These are phyloP conservation scores for Penicillium sp. DNA, from an alignment of 2,329 filamentous ascomycete genomes.

Conservation along the genomic window DNA sequence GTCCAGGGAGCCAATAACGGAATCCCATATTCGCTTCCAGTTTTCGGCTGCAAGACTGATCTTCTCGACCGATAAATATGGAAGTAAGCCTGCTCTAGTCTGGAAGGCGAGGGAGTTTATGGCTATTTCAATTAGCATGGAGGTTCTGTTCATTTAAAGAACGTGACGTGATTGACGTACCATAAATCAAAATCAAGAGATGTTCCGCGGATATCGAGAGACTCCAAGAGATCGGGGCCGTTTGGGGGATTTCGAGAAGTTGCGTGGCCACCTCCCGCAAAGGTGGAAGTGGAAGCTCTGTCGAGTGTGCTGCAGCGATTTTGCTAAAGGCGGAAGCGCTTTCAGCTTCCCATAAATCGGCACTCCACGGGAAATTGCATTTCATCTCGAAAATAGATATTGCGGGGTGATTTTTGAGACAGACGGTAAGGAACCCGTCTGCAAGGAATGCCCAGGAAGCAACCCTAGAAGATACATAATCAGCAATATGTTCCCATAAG, in stretches of 20 bases:
- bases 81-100: slow-evolving; percentile 25
- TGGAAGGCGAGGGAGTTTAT: slow-evolving; percentile 33
- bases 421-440: slow-evolving; percentile 33
- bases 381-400: slow-evolving; percentile 33
- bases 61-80: slow-evolving; percentile 24
- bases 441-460: slow-evolving; percentile 34
- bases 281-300: slow-evolving; percentile 20
- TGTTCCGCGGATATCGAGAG: slow-evolving; percentile 29
- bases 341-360: slow-evolving; percentile 32
- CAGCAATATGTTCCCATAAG: background rate
- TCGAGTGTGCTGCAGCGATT: slow-evolving; percentile 11
- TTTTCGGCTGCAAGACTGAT: slow-evolving; percentile 28
- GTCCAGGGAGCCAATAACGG: slow-evolving; percentile 10
- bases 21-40: slow-evolving; percentile 31
- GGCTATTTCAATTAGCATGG: slow-evolving; percentile 14
- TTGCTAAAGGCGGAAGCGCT: slow-evolving; percentile 24
- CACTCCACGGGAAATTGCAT: slow-evolving; percentile 31
- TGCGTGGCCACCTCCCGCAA: slow-evolving; percentile 24
- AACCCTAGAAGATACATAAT: slow-evolving; percentile 11
- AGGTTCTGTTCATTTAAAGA: background rate
- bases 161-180: slow-evolving; percentile 9
- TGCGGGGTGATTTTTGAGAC: slow-evolving; percentile 32
- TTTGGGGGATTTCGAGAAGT: slow-evolving; percentile 22
- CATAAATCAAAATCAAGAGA: slow-evolving; percentile 32
- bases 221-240: slow-evolving; percentile 20